Percentiles rank a stretch among this genome's conserved stretches.
Conservation (phyloP, 495 filamentous ascomycete genomes). For the Platismatia glauca region DNA sequence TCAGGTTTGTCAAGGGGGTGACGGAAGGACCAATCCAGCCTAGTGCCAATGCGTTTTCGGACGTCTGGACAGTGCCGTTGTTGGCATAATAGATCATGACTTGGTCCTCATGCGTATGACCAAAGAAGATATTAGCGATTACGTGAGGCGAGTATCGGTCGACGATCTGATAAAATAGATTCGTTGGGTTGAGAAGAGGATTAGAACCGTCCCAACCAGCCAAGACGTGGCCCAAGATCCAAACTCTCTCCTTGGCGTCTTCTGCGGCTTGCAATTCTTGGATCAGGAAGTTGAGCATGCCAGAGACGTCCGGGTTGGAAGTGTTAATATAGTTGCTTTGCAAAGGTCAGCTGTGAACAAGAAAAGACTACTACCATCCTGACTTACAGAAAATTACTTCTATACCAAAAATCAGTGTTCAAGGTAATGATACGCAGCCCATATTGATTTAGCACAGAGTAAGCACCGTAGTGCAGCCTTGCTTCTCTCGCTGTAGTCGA, state of each 20-base stretch:
- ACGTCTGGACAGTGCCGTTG: slow-evolving; percentile 36
- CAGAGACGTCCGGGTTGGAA: slow-evolving; percentile 41
- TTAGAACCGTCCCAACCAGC: slow-evolving; percentile 45
- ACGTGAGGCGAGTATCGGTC: slow-evolving; percentile 48
- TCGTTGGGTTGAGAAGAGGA: slow-evolving; percentile 40
- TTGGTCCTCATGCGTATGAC: slow-evolving; percentile 49
- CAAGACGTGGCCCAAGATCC: slow-evolving; percentile 48
- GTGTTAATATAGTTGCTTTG: slow-evolving; percentile 37
- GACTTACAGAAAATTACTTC: slow-evolving; percentile 25
- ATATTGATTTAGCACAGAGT: slow-evolving; percentile 40
- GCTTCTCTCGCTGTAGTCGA: slow-evolving; percentile 35
- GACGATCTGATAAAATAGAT: slow-evolving; percentile 49
- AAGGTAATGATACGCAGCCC: slow-evolving; percentile 44
- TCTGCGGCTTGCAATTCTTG: slow-evolving; percentile 45
- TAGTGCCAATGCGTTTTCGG: slow-evolving; percentile 34
- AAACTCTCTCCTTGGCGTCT: slow-evolving; percentile 42
- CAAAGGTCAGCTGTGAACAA: slow-evolving; percentile 9
- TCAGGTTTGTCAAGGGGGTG: slow-evolving; percentile 46
- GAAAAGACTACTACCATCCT: not conserved
- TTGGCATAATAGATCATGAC: slow-evolving; percentile 45
- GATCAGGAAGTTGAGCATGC: slow-evolving; percentile 43
- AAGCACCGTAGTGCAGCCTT: slow-evolving; percentile 42
- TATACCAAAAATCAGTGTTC: slow-evolving; percentile 41
- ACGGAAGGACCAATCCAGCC: slow-evolving; percentile 47
- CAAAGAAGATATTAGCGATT: slow-evolving; percentile 48